A percentile compares a stretch with the other conserved stretches of the same genome.
Conservation (phyloP, 495 filamentous ascomycete species). For the Penicillium mononematosum region DNA sequence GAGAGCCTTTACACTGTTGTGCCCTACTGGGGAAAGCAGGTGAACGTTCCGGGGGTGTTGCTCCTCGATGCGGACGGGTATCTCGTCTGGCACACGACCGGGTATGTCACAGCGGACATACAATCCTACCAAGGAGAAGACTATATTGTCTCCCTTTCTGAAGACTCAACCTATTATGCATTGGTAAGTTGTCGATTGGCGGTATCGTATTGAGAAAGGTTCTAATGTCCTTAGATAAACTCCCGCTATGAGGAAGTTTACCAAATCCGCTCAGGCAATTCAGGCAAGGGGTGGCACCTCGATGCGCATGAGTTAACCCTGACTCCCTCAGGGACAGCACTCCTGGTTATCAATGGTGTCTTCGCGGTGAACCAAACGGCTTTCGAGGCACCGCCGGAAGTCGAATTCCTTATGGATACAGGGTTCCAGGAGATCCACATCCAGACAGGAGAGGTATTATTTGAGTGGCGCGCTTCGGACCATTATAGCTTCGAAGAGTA, state of each 20-base stretch:
- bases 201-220: not conserved
- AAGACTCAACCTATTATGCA: not conserved
- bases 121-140: not conserved
- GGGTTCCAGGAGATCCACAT: conserved; percentile 46
- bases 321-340: not conserved
- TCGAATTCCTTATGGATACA: conserved; percentile 40
- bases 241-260: not conserved
- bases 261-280: not conserved
- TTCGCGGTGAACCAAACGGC: not conserved
- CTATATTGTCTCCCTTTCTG: not conserved
- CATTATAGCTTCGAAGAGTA: conserved; percentile 25
- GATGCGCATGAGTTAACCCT: conserved; percentile 4
- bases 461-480: conserved; percentile 32
- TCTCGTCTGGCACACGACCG: conserved; percentile 1
- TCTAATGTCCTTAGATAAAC: not conserved
- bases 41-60: not conserved
- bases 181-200: not conserved
- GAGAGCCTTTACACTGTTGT: not conserved
- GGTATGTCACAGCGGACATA: conserved; percentile 3
- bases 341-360: conserved; percentile 6
- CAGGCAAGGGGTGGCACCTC: not conserved
- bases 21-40: not conserved
- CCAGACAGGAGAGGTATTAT: conserved; percentile 34
- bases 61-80: not conserved
- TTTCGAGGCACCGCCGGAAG: not conserved